phyloP scores from a whole-genome alignment of 2,329 filamentous ascomycete species.

The Ampelomyces quisqualis region DNA sequence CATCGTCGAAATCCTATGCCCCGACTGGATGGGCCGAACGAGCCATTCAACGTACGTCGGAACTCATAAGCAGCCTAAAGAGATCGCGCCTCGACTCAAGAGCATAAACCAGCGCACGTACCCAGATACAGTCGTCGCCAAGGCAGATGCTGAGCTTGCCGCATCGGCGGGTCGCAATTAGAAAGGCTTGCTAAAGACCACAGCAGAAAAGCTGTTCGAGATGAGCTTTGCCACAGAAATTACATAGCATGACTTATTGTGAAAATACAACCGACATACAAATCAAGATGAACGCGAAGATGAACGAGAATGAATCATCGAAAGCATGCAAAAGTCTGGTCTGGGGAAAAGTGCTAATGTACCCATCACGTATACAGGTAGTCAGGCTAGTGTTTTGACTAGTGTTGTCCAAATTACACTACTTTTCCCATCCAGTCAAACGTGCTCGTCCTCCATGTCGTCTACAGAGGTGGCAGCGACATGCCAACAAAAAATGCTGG shows the following conservation, averaged over 20 bases:
- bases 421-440: not conserved
- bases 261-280: no score
- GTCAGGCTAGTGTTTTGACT: not conserved
- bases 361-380: not conserved
- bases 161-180: not conserved
- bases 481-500: slow-evolving; percentile 78
- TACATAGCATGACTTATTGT: not conserved
- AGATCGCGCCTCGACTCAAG: not conserved
- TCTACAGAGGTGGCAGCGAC: slow-evolving; percentile 53
- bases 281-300: no score
- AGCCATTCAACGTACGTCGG: not conserved
- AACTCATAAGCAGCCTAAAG: not conserved
- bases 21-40: not conserved
- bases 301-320: no score
- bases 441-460: not conserved
- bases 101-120: not conserved
- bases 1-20: not conserved
- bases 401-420: not conserved
- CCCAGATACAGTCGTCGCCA: not conserved
- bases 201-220: not conserved
- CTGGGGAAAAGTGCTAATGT: not conserved
- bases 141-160: not conserved
- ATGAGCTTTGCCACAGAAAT: not conserved
- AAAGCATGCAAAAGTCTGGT: no score
- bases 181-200: not conserved